Conservation (phyloP, 148 eudicot species). For the Silene uniflora region DNA sequence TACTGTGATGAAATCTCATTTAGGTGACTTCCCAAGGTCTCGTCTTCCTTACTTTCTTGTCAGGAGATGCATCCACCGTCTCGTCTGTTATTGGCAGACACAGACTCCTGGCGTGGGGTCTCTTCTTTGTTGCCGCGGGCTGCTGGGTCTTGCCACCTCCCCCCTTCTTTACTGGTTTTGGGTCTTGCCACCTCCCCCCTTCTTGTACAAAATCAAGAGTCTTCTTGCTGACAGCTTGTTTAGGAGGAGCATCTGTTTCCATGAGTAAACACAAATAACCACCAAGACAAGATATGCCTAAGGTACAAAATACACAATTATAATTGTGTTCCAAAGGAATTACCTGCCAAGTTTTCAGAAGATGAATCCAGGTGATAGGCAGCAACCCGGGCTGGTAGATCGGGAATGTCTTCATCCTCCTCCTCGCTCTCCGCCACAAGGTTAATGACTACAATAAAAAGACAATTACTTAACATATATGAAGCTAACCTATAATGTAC, state of each 20-base stretch:
- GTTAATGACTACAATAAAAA: not conserved
- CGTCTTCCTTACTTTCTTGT: slow-evolving; percentile 87
- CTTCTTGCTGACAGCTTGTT: slow-evolving; percentile 46
- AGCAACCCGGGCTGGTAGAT: slow-evolving; percentile 57
- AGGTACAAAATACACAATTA: not conserved
- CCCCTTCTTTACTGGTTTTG: slow-evolving; percentile 46
- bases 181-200: slow-evolving; percentile 39
- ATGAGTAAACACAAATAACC: slow-evolving; percentile 31
- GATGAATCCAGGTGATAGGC: slow-evolving; percentile 73
- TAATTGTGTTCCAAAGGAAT: not conserved
- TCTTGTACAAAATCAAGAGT: slow-evolving; percentile 30
- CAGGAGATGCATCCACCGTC: slow-evolving; percentile 54
- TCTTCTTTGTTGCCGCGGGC: slow-evolving; percentile 51
- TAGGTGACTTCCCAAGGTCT: slow-evolving; percentile 83
- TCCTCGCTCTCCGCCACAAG: slow-evolving; percentile 37
- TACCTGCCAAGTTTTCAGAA: slow-evolving; percentile 75
- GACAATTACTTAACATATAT: not conserved
- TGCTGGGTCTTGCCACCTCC: slow-evolving; percentile 36
- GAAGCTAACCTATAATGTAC: not conserved
- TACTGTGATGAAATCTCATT: slow-evolving; percentile 64
- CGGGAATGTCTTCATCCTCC: slow-evolving; percentile 48
- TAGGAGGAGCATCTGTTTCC: slow-evolving; percentile 40
- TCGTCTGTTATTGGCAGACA: slow-evolving; percentile 58
- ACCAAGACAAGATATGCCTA: not conserved
- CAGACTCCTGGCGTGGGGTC: slow-evolving; percentile 53